Percentiles rank a stretch among this genome's conserved stretches.
Conservation (phyloP, 352 stramenopile species). For the Pythium monospermum region DNA sequence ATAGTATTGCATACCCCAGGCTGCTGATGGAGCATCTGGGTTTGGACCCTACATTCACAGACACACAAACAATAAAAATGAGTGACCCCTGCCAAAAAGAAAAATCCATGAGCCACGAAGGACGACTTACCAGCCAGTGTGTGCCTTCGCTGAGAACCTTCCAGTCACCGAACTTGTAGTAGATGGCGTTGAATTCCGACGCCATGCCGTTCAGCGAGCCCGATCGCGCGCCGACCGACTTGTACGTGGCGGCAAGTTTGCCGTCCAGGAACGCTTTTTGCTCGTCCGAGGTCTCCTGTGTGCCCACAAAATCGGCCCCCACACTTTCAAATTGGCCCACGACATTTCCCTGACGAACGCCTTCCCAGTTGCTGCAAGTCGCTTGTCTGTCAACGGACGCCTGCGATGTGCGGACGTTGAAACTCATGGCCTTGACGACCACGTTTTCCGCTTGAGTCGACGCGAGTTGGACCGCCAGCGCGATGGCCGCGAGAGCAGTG, state of each 20-base stretch:
- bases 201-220: constrained; percentile 59
- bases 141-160: constrained; percentile 48
- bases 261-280: constrained; percentile 61
- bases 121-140: constrained; percentile 48
- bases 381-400: constrained; percentile 33
- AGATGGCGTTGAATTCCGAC: constrained; percentile 55
- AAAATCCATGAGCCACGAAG: no score
- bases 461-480: constrained; percentile 10
- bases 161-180: constrained; percentile 61
- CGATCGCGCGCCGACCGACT: constrained; percentile 49
- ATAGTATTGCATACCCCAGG: constrained; percentile 70
- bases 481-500: constrained; percentile 12
- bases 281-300: constrained; percentile 73
- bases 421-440: constrained; percentile 60
- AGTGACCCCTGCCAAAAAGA: neutral
- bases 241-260: constrained; percentile 46
- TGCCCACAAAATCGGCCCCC: constrained; percentile 67
- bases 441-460: constrained; percentile 34
- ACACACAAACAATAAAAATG: neutral
- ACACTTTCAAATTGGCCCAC: constrained; percentile 47
- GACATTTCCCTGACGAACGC: constrained; percentile 60
- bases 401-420: constrained; percentile 74
- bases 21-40: constrained; percentile 39
- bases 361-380: constrained; percentile 59
- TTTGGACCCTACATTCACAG: constrained; percentile 29